phyloP scores from a whole-genome alignment of 192 early-diverging fungal species.

The Rhizophagus sp. region DNA sequence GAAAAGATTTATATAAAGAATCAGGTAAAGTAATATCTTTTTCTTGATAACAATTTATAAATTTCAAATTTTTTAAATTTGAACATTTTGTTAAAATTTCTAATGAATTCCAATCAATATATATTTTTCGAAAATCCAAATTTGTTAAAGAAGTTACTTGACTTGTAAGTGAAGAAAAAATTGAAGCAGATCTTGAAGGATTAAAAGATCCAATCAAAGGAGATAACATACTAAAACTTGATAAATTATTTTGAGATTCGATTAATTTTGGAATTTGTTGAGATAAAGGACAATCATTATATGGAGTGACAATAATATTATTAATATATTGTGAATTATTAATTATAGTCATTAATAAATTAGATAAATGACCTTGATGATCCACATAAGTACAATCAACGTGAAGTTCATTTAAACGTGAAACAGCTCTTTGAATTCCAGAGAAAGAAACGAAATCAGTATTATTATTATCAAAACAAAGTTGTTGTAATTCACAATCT shows the following conservation, averaged over 20 bases:
- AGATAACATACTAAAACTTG: neutral
- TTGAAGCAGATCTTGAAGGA: slow-evolving; percentile 15
- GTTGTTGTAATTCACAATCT: neutral
- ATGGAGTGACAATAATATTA: neutral
- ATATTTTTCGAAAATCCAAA: slow-evolving; percentile 7
- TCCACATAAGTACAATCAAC: neutral
- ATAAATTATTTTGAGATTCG: slow-evolving; percentile 8
- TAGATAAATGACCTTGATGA: neutral
- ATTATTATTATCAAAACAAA: neutral
- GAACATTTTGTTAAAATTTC: slow-evolving; percentile 22
- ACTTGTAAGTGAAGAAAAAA: slow-evolving; percentile 12
- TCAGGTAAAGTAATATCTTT: neutral
- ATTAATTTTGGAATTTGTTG: slow-evolving; percentile 4
- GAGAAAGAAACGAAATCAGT: neutral
- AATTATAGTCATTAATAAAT: neutral
- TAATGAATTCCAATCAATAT: slow-evolving; percentile 4
- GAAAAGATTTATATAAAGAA: neutral
- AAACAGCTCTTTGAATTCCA: neutral
- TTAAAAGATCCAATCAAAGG: neutral
- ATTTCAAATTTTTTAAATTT: slow-evolving; percentile 13
- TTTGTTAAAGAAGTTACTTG: neutral
- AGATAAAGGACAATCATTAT: neutral
- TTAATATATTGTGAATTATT: slow-evolving; percentile 6
- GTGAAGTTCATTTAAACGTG: neutral
- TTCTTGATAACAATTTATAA: slow-evolving; percentile 25